phyloP scores from a whole-genome alignment of 495 filamentous ascomycete genomes.

The Trichoderma gamsii region DNA sequence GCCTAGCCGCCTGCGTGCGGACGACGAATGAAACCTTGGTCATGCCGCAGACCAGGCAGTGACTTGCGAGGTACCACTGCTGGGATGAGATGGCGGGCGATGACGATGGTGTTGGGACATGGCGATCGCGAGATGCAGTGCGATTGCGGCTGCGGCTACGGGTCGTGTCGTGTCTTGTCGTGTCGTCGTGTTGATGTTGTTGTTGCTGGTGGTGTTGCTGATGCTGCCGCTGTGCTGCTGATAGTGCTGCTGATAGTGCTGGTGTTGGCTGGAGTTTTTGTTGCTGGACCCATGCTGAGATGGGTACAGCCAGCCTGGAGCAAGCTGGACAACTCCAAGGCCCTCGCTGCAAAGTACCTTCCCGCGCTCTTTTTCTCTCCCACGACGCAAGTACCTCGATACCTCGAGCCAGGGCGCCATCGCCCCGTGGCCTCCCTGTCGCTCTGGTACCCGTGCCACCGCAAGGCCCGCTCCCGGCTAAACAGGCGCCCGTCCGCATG shows the following conservation, averaged over 20 bases:
- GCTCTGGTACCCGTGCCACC: conserved; percentile 7
- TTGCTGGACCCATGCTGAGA: too few relatives aligned
- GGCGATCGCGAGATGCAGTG: neutral
- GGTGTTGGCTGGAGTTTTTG: too few relatives aligned
- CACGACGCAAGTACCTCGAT: neutral
- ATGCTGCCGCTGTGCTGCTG: too few relatives aligned
- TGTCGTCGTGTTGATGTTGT: too few relatives aligned
- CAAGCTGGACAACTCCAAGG: too few relatives aligned
- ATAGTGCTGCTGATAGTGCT: too few relatives aligned
- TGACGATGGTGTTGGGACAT: neutral
- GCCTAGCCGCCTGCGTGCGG: neutral
- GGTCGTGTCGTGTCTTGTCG: neutral
- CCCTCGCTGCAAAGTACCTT: neutral
- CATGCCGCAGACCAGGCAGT: conserved; percentile 7
- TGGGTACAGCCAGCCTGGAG: too few relatives aligned
- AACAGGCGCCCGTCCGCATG: conserved; percentile 9
- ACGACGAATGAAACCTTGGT: conserved; percentile 10
- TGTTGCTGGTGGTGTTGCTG: too few relatives aligned
- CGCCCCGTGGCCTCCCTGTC: neutral
- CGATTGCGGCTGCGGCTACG: neutral
- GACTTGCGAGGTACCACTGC: neutral
- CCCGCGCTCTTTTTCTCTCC: neutral
- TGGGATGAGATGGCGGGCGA: neutral
- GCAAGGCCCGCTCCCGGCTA: conserved; percentile 11
- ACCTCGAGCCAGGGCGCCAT: neutral